phyloP scores from a whole-genome alignment of 2,329 filamentous ascomycete species.

The Xylariaceae sp. region DNA sequence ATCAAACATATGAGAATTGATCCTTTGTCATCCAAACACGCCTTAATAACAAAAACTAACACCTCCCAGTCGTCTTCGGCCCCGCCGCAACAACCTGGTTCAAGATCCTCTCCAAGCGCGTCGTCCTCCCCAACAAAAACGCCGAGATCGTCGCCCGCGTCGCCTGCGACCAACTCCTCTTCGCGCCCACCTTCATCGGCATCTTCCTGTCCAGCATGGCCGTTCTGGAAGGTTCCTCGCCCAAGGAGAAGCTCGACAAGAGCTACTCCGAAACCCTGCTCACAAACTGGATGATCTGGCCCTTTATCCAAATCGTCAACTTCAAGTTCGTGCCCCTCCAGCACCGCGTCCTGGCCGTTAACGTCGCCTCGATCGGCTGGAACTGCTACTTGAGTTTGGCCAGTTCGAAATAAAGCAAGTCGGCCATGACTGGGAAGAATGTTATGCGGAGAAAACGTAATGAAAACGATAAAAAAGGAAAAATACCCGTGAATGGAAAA shows the following conservation, averaged over 20 bases:
- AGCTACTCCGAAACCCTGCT: slow-evolving; percentile 67
- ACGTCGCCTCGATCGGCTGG: slow-evolving; percentile 67
- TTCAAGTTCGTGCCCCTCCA: slow-evolving; percentile 82
- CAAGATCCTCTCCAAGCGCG: slow-evolving; percentile 65
- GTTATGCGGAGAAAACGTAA: not conserved
- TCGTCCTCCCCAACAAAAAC: slow-evolving; percentile 59
- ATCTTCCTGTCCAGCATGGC: slow-evolving; percentile 83
- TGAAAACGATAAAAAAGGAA: not conserved
- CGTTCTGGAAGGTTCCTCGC: slow-evolving; percentile 61
- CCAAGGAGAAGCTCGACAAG: slow-evolving; percentile 62
- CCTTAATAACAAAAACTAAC: slow-evolving; percentile 1
- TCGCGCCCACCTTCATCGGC: slow-evolving; percentile 77
- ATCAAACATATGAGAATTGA: not conserved
- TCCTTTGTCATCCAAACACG: not conserved
- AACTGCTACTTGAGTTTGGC: slow-evolving; percentile 60
- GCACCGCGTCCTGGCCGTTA: slow-evolving; percentile 80
- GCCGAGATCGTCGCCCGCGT: slow-evolving; percentile 73
- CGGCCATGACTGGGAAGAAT: not conserved
- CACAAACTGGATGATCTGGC: slow-evolving; percentile 88
- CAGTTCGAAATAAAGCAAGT: slow-evolving; percentile 34
- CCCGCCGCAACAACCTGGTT: slow-evolving; percentile 87
- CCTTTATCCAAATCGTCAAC: slow-evolving; percentile 76
- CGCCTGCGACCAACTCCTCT: slow-evolving; percentile 71
- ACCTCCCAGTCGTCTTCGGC: slow-evolving; percentile 67
- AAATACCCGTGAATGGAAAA: not conserved